Base-by-base conservation (phyloP, 805 yeast genomes). In the Cyberlindnera japonica region DNA sequence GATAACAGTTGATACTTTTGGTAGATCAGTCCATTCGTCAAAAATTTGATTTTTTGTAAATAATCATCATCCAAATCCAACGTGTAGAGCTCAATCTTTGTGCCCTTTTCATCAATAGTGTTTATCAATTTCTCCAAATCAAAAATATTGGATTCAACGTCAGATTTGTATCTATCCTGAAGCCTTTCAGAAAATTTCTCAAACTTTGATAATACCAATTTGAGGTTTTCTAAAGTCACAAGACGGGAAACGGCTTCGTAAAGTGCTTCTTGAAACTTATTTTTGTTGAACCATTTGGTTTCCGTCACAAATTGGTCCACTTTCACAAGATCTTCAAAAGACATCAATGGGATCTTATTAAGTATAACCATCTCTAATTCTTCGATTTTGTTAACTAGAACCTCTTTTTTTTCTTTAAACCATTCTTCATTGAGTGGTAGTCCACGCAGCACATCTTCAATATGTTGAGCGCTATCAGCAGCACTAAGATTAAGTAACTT, bases 1-100 rank as follows among this genome's bases (percentile, higher is more conserved):
- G 40, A 20, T 10, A 51, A 42, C 31, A 22, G 5, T 21, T 51
- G 56, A 26, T 50, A 50, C 9, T 39, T 34, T 21, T 30, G 33
- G 33, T 28, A 46, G 2, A 46, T 23, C 25, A 51, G 27, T 2
- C 56, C 56, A 38, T 52, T 43, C 9, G 46, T 40, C 14, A 52
- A 5, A 32, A 39, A 44, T n/a, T 43, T 35, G 35, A 52, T 40
- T 6, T 46, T 44, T n/a, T 17, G 14, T n/a, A 52, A 29, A 15
- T 48, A 42, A 4, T 34, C 39, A 16, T 48, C 47, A 12, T 44
- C 36, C 15, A 38, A 16, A 13, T 50, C 40, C 12, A 50, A 20
- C 0, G 32, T 13, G 31, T 52, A 52, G 3, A 52, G 29, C 4
- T 47, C 44, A 30, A 47, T 18, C 22, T 38, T 43, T 6, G 15